Percentiles rank a stretch among this genome's conserved stretches.
Conservation (phyloP, 495 filamentous ascomycete species). For the Viridothelium virens region DNA sequence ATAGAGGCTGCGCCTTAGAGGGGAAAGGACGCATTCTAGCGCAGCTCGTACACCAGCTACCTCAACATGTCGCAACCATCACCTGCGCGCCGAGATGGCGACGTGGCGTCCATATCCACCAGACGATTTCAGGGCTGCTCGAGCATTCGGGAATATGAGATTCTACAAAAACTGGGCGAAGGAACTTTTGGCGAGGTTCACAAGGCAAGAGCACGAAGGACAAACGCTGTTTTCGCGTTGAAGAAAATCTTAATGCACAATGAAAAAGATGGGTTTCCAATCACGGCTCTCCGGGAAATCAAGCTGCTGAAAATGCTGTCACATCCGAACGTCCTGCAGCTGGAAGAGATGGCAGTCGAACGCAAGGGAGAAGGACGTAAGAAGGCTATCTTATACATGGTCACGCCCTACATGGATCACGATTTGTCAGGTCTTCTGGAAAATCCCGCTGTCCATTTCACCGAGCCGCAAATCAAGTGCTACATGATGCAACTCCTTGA, state of each 20-base stretch:
- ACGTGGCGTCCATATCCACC: background rate
- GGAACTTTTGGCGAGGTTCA: constrained; percentile 98
- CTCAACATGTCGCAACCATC: background rate
- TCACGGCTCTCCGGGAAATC: constrained; percentile 78
- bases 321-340: constrained; percentile 75
- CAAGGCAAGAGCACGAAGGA: constrained; percentile 70
- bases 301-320: constrained; percentile 91
- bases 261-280: constrained; percentile 76
- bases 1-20: background rate
- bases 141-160: constrained; percentile 77
- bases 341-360: constrained; percentile 97
- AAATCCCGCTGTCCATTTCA: constrained; percentile 81
- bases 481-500: constrained; percentile 93
- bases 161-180: constrained; percentile 87
- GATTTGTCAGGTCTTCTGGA: constrained; percentile 93
- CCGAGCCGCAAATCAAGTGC: constrained; percentile 89
- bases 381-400: constrained; percentile 93
- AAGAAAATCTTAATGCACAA: constrained; percentile 94
- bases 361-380: constrained; percentile 65
- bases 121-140: constrained; percentile 71
- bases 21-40: background rate
- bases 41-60: background rate
- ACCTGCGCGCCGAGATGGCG: background rate
- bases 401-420: constrained; percentile 97
- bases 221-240: constrained; percentile 66